These are phyloP conservation scores for Populus nigra DNA, from an alignment of 345 rosid genomes.

Conservation along the genomic window DNA sequence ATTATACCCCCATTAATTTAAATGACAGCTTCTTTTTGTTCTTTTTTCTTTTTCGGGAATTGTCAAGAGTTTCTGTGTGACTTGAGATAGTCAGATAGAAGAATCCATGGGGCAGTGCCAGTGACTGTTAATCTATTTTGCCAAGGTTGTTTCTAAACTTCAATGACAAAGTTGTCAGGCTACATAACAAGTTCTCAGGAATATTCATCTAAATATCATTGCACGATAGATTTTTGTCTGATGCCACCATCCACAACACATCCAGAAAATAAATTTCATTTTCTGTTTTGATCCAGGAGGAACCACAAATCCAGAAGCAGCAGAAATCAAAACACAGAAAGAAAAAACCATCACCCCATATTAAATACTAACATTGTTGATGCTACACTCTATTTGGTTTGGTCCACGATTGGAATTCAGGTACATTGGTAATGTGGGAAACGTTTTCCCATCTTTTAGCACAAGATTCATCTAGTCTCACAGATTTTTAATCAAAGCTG, in stretches of 20 bases:
- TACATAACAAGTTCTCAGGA: not conserved
- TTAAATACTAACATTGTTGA: not conserved
- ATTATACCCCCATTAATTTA: not conserved
- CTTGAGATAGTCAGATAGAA: not conserved
- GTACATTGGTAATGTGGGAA: not conserved
- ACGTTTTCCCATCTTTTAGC: not conserved
- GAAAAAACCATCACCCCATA: not conserved
- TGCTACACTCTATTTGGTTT: not conserved
- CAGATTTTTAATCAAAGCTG: conserved; percentile 25
- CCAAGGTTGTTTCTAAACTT: not conserved
- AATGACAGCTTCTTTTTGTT: not conserved
- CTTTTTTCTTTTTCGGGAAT: not conserved
- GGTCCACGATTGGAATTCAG: not conserved
- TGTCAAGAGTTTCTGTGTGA: not conserved
- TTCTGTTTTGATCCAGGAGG: not conserved
- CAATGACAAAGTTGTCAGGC: not conserved
- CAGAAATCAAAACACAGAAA: not conserved
- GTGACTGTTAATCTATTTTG: not conserved
- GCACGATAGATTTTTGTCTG: not conserved
- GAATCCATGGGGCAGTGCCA: not conserved
- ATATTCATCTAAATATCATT: not conserved
- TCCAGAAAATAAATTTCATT: not conserved
- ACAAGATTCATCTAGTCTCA: not conserved
- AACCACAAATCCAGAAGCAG: not conserved
- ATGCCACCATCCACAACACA: not conserved